Evolutionary conservation across 257 asterid genomes (phyloP), one percentile per base, ranked within the genome.

Genomic region (Linderniella brevidens): DNA sequence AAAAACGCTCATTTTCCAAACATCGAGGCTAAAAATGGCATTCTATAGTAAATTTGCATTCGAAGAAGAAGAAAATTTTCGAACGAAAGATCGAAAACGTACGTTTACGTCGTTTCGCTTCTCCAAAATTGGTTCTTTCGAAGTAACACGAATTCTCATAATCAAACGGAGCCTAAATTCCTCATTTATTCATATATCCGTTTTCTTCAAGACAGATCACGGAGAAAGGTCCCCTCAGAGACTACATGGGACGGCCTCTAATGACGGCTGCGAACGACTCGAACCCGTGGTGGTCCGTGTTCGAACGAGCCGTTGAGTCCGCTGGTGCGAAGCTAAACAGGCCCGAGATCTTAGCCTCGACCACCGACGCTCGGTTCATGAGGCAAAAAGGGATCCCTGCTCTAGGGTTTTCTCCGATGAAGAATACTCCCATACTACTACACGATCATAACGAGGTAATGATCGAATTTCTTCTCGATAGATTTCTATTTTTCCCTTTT

Each of bases 341-440:
- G 72, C 95, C 98, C 3, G 98, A 84, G 53, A 84, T 88, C 38
- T 68, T 88, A 63, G 9, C 92, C 18, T 78, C 96, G 19, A 88
- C 96, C 10, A 88, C 98, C 6, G 98, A 88, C 64, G 84, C 96
- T 55, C 75, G 82, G 37, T 88, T 68, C 71, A 61, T 77, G 70
- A 74, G 98, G 61, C 69, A 71, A 48, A 15, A 64, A 61, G 94
- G 96, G 49, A 79, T 88, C 52, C 98, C 96, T 9, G 62, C 82
- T 14, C 64, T 88, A 13, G 98, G 98, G 20, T 88, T 88, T 64
- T 88, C 98, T 49, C 96, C 98, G 0, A 84, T 88, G 96, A 88
- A 77, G 78, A 72, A 84, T 36, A 84, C 92, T 37, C 96, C 94
- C 42, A 76, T 81, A 45, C 62, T 88, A 75, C 93, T 78, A 53